Base-by-base conservation (phyloP, 805 yeast genomes). In the Candida hispaniensis region DNA sequence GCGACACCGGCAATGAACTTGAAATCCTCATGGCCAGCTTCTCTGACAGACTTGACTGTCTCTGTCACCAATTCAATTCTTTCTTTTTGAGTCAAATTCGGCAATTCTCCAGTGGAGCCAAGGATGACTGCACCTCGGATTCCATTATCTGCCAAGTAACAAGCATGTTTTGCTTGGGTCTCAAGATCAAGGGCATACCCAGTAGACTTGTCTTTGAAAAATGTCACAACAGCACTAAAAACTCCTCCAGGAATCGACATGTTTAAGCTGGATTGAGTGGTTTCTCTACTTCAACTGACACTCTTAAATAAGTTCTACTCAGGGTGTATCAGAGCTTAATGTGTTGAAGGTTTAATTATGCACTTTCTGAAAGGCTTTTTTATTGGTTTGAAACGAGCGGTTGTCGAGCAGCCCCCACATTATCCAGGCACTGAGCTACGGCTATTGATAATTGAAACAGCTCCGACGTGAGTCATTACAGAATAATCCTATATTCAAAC, bases 51-150 rank as follows among this genome's bases (percentile, higher is more conserved):
- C 40, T 42, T 38, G 30, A 46, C 43, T 30, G 66, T 46, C 13
- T 47, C 48, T 11, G 47, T 26, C 27, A 47, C 41, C 15, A 50
- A 40, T 22, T 30, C 43, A 22, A 34, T 42, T 42, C 75, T 57
- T 52, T 70, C 76, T 25, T 48, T 43, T 34, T 61, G 54, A 7
- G 72, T 60, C 44, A 69, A 51, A 44, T 68, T 72, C 22, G 67
- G 66, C 41, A 65, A 64, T 47, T 70, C 75, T 22, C 75, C 76
- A 10, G 73, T 70, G 20, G 73, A 66, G 5, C 75, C 75, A 47
- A 67, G 56, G 6, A 68, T 45, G 9, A 67, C 69, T 3, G 64
- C 50, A 14, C 76, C 76, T 27, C 50, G 44, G 39, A 69, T 63
- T 7, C 75, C 74, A 40, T 54, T 56, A 14, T 56, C 47, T 25